Evolutionary conservation across 768 basidiomycete genomes (phyloP), one percentile per base, ranked within the genome.

Genomic region (Kondoa subrosea): DNA sequence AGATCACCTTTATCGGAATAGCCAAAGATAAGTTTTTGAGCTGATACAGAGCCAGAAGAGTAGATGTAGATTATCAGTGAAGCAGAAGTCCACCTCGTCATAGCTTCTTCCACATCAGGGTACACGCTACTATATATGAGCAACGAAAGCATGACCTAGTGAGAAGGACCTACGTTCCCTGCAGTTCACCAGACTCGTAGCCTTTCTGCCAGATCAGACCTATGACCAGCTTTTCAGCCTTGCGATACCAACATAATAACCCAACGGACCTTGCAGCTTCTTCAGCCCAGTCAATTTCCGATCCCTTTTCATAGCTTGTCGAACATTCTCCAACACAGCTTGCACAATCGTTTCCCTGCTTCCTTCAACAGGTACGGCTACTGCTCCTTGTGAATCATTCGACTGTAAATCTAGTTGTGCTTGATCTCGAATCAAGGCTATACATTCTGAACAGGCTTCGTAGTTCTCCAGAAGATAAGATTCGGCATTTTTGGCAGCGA

Each of bases 241-340:
- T 50, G 21, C 4, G 29, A 34, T 50, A 25, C 17, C 17, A 31
- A 25, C n/a, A n/a, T 17, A 65, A 34, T 21, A 17, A n/a, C 8
- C 34, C 27, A n/a, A 27, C 33, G 3, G 26, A 65, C 64, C 64
- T 50, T 65, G 64, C 16, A 65, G 31, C 33, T 27, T 50, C 64
- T 70, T 58, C 57, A 68, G 30, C 29, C 50, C 34, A 50, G 62
- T 56, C 17, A 63, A 61, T 34, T 70, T 63, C 2, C 61, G 26
- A 34, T 70, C 67, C 40, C 67, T 3, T 58, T 70, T 58, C 63
- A 67, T 65, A 40, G 64, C 26, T 57, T 63, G 59, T 31, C 58
- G 27, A 33, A 68, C 50, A 50, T 60, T 63, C 12, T 8, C 21
- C 40, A 50, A 8, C 12, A 50, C 40, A 8, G 12, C 12, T 8